A percentile compares a stretch with the other conserved stretches of the same genome.
phyloP scores from a whole-genome alignment of 108 stramenopile species.

The Cafeteria roenbergensis region DNA sequence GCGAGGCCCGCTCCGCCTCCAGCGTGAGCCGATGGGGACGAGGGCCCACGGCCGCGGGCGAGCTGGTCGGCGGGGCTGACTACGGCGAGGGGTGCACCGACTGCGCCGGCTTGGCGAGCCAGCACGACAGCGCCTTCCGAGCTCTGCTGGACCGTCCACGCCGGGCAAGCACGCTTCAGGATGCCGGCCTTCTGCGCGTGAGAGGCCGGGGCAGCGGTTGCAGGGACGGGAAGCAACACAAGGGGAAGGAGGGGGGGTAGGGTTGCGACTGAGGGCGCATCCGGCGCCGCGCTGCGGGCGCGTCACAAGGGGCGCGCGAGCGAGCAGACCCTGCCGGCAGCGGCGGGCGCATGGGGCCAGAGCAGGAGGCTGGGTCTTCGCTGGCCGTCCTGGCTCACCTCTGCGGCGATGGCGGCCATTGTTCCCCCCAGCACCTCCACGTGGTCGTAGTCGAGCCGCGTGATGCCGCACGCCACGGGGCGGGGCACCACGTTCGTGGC shows the following conservation, averaged over 20 bases:
- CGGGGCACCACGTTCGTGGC: slow-evolving; percentile 64
- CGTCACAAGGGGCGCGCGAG: too few species aligned
- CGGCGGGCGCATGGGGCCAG: too few species aligned
- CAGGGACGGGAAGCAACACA: too few species aligned
- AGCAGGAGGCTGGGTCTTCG: too few species aligned
- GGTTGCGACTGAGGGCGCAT: too few species aligned
- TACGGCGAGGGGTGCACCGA: background rate
- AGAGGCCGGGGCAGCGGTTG: background rate
- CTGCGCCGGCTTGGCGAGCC: background rate
- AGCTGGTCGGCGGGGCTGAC: background rate
- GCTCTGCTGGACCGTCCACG: background rate
- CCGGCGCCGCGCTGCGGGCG: too few species aligned
- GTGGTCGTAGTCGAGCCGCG: slow-evolving; percentile 68
- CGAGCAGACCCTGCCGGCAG: too few species aligned
- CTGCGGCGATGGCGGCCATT: slow-evolving; percentile 74
- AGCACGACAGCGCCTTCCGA: background rate
- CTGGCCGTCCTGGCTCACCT: too few species aligned
- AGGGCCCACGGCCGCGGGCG: too few species aligned
- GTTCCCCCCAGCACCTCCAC: slow-evolving; percentile 65
- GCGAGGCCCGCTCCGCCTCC: background rate
- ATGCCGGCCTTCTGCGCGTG: slow-evolving; percentile 7
- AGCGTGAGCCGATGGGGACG: background rate
- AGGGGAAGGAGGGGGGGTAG: too few species aligned
- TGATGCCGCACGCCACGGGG: slow-evolving; percentile 40
- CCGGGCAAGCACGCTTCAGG: background rate